A percentile compares a stretch with the other conserved stretches of the same genome.
These are phyloP conservation scores for Haematococcus sp. DNA, from an alignment of 139 green algal species.

Conservation along the genomic window DNA sequence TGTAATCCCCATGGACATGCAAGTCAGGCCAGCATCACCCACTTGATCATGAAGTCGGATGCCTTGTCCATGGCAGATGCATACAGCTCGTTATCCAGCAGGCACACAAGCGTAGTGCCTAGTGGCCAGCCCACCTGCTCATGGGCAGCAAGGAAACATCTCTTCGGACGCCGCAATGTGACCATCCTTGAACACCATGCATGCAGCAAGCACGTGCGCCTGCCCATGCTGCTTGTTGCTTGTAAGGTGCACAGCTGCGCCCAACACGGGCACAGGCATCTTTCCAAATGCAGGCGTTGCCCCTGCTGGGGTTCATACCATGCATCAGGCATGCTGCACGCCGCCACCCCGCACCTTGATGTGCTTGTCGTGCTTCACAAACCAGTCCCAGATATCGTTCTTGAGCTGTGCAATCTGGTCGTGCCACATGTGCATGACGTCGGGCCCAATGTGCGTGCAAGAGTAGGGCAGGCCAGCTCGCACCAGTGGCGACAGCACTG, in stretches of 20 bases:
- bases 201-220: no score
- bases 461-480: slow-evolving; percentile 54
- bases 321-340: neutral
- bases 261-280: no score
- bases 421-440: slow-evolving; percentile 35
- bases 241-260: no score
- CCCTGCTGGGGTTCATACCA: no score
- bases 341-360: slow-evolving; percentile 55
- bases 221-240: no score
- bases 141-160: no score
- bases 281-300: neutral
- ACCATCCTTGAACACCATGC: neutral
- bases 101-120: slow-evolving; percentile 74
- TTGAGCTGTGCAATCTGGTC: slow-evolving; percentile 22
- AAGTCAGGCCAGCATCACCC: slow-evolving; percentile 50
- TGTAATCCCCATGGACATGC: no score
- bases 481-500: slow-evolving; percentile 68
- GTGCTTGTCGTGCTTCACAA: slow-evolving; percentile 72
- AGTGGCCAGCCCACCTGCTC: slow-evolving; percentile 64
- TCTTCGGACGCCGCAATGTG: neutral
- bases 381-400: slow-evolving; percentile 42
- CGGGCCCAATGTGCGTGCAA: slow-evolving; percentile 15
- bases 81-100: slow-evolving; percentile 59
- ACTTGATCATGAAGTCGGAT: slow-evolving; percentile 65
- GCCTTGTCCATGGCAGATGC: slow-evolving; percentile 39